Conservation (phyloP, 768 basidiomycete genomes). For the Leccinellum luteum region DNA sequence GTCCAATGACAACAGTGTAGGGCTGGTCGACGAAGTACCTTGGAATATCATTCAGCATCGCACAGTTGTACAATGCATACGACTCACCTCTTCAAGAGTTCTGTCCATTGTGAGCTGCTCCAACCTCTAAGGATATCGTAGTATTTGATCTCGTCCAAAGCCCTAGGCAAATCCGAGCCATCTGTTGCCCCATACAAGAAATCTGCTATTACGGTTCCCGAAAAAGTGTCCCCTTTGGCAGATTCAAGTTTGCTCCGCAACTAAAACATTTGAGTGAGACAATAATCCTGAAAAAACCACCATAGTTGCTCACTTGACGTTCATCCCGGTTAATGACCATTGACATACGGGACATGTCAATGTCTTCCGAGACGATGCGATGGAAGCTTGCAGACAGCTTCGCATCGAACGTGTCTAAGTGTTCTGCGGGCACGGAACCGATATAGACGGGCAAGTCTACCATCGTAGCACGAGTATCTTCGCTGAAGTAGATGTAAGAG, state of each 20-base stretch:
- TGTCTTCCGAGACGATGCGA: constrained; percentile 66
- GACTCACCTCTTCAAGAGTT: constrained; percentile 68
- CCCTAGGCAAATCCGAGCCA: constrained; percentile 69
- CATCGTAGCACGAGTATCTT: constrained; percentile 69
- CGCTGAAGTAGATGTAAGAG: constrained; percentile 82
- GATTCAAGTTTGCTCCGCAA: constrained; percentile 83
- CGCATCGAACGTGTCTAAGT: constrained; percentile 68
- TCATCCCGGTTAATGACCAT: constrained; percentile 86
- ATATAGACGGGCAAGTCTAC: constrained; percentile 75
- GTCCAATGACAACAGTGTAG: constrained; percentile 76
- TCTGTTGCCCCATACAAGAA: constrained; percentile 83
- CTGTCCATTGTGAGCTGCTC: constrained; percentile 73
- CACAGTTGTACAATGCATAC: constrained; percentile 2
- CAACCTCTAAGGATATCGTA: constrained; percentile 68
- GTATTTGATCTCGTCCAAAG: constrained; percentile 77
- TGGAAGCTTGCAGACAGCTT: constrained; percentile 67
- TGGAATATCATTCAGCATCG: constrained; percentile 9
- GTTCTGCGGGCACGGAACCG: constrained; percentile 79
- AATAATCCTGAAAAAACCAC: not conserved
- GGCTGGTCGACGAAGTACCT: constrained; percentile 81
- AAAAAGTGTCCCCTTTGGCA: constrained; percentile 77
- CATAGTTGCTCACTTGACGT: constrained; percentile 57
- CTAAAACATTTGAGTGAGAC: constrained; percentile 35
- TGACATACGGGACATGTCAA: constrained; percentile 89
- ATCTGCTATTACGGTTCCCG: constrained; percentile 71